Base-by-base conservation (phyloP, 2,329 filamentous ascomycete species). In the Fusarium subglutinans region DNA sequence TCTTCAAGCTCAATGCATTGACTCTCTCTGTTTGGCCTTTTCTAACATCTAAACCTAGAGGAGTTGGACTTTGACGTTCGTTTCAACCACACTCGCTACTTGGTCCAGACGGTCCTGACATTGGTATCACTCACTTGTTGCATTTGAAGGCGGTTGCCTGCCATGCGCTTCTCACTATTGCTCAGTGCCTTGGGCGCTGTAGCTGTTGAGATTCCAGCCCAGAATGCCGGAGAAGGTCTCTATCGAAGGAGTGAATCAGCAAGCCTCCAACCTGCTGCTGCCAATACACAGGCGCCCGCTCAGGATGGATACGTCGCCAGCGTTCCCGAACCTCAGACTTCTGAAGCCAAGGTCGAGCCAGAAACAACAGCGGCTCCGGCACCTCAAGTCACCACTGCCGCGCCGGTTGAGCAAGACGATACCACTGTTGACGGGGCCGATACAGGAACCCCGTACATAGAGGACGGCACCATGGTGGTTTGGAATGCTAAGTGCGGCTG, bases 91-190 rank as follows among this genome's bases (percentile, higher is more conserved):
- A 56, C 26, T 75, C 74, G 70, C 66, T 78, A 54, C 50, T 62
- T 53, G 66, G 38, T 30, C 54, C 40, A 45, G 43, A 45, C 44
- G 45, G 69, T 44, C 40, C 50, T 63, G 62, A 63, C 57, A 28
- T 56, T 51, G 54, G 58, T 54, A 63, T 65, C 72, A 57, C 44
- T 63, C 72, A 57, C 55, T 77, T 60, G 28, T 20, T 64, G 28
- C 57, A 35, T 45, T 45, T 53, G 33, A 44, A 55, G 63, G 68
- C 66, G 45, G 50, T 53, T 35, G 51, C 37, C 66, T 51, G 26
- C n/a, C 53, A 78, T 78, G 77, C 77, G 75, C 38, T 76, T 76
- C 63, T 69, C 72, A 57, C 33, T 76, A 44, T 60, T 71, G 12
- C 62, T 78, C 51, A 57, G 63, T 58, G 62, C 66, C 56, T n/a